phyloP scores from a whole-genome alignment of 2,329 filamentous ascomycete genomes.

The Ophiostoma perfectum region DNA sequence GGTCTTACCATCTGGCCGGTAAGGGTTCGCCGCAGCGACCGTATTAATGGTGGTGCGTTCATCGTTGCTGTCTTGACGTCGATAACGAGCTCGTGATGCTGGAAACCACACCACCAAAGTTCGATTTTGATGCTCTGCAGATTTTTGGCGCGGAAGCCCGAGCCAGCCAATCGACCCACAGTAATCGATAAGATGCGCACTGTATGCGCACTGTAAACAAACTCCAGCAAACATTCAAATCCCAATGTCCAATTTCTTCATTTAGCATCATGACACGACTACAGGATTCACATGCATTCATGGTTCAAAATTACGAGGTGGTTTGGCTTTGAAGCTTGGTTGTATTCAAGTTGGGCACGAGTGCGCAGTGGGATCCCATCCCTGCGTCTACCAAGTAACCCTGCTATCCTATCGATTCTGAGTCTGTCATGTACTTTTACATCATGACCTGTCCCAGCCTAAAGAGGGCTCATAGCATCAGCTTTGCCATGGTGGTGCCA shows the following conservation, averaged over 20 bases:
- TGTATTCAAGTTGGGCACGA: constrained; percentile 11
- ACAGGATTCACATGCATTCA: background rate
- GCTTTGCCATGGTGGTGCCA: background rate
- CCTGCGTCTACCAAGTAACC: constrained; percentile 14
- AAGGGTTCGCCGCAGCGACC: constrained; percentile 33
- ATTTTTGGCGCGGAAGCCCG: constrained; percentile 7
- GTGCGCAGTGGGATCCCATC: constrained; percentile 11
- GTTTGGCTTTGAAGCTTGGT: background rate
- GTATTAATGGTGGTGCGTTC: constrained; percentile 36
- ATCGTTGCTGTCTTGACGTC: constrained; percentile 30
- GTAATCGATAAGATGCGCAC: constrained; percentile 30
- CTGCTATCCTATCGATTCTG: background rate
- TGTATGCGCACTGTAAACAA: constrained; percentile 11
- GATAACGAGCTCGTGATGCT: constrained; percentile 14
- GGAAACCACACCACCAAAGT: background rate
- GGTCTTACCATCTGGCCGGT: constrained; percentile 32
- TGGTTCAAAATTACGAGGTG: background rate
- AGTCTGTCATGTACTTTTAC: background rate
- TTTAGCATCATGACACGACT: background rate
- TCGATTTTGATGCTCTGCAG: constrained; percentile 4
- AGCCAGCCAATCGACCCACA: constrained; percentile 17
- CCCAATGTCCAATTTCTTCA: background rate
- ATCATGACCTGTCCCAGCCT: background rate
- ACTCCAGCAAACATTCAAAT: background rate
- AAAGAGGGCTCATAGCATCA: background rate